Base-by-base conservation (phyloP, 2,329 filamentous ascomycete species). In the Whalleya microplaca region DNA sequence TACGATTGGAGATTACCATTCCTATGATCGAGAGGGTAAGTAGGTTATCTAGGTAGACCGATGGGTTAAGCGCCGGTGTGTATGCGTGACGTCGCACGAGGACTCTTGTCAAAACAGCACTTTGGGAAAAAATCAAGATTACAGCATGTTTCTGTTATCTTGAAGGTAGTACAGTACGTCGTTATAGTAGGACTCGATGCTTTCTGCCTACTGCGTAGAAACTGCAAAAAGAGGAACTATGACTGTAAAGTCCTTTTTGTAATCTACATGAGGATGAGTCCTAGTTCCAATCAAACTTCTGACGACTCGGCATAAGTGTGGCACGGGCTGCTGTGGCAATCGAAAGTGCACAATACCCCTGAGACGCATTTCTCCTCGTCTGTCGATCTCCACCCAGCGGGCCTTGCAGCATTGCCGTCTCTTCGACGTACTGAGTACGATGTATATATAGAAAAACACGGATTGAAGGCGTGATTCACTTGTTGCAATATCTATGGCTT, bases 321-420 rank as follows among this genome's bases (percentile, higher is more conserved):
- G 27, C 44, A 49, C 37, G 41, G 20, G 55, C 37, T 21, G 19
- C 45, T 49, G 23, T 60, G 57, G 57, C 44, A 58, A 46, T 20
- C 20, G 42, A 56, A 58, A 45, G 41, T 55, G 52, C 49, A 53
- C 12, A 51, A 52, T 62, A 60, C 60, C 60, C 57, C 57, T 60
- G 59, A 48, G 42, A 40, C 10, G 27, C 51, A 49, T 9, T 40
- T 45, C 53, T 37, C 32, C 48, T 46, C 41, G 41, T 45, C 47
- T 42, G 54, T 51, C 21, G 23, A 37, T 10, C 49, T 45, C 20
- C 37, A 42, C 54, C 40, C 42, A 37, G 19, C 21, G 18, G 47
- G 18, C 20, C 21, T 32, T 21, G 48, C 2, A 20, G 41, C 21
- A 29, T 37, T 37, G 21, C 3, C 27, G 42, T 29, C 27, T 32